Conservation (phyloP, 139 green algal genomes). For the Tetradesmus obliquus region DNA sequence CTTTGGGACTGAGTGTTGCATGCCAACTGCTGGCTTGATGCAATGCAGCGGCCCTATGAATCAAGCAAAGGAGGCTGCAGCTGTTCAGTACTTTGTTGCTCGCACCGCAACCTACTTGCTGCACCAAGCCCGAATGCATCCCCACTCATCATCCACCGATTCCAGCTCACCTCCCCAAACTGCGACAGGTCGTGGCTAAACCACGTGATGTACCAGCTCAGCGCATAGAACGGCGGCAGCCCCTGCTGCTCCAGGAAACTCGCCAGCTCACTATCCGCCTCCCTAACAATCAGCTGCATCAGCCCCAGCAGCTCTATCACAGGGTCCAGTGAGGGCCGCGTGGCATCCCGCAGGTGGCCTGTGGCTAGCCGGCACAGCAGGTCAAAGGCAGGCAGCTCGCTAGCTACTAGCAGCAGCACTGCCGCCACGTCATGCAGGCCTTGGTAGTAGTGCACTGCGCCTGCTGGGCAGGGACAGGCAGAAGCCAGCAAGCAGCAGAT, state of each 20-base stretch:
- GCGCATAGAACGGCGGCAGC: slow-evolving; percentile 77
- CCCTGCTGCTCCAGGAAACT: slow-evolving; percentile 51
- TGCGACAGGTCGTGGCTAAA: slow-evolving; percentile 83
- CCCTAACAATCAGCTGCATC: slow-evolving; percentile 69
- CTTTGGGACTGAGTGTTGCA: no score
- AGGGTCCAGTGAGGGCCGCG: slow-evolving; percentile 70
- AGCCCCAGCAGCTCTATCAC: slow-evolving; percentile 79
- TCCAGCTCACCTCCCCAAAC: slow-evolving; percentile 62
- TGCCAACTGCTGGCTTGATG: no score
- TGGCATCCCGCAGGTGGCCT: slow-evolving; percentile 85
- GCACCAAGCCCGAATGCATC: no score
- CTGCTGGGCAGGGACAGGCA: not conserved
- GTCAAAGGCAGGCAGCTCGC: slow-evolving; percentile 58
- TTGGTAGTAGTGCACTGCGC: slow-evolving; percentile 86
- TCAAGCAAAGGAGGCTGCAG: no score
- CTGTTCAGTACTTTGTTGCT: no score
- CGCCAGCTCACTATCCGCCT: slow-evolving; percentile 56
- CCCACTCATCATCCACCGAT: no score
- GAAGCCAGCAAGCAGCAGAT: not conserved
- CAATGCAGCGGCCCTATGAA: no score
- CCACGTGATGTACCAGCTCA: slow-evolving; percentile 89
- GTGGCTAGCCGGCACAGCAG: slow-evolving; percentile 69
- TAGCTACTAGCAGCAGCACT: slow-evolving; percentile 83
- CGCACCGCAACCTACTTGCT: no score
- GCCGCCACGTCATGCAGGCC: slow-evolving; percentile 91